Evolutionary conservation across 176 grass and related monocot genomes (phyloP).

Genomic region (Cenchrus americanus): DNA sequence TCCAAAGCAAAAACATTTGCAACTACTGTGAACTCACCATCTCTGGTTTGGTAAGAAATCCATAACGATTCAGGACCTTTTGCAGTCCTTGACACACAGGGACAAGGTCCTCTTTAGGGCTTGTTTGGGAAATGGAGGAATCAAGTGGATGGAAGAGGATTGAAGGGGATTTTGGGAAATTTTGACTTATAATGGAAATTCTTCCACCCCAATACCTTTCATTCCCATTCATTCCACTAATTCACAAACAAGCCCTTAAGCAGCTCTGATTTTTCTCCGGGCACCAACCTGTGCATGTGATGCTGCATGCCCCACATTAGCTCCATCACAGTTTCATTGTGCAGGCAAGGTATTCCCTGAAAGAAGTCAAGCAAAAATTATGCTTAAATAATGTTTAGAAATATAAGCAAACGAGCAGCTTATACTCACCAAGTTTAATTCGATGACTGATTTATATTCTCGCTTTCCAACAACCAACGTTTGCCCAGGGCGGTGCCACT

Average conservation of each 20-base stretch:
- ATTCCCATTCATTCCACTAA: too few relatives aligned
- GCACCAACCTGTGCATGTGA: neutral
- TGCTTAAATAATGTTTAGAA: neutral
- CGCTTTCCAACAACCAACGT: neutral
- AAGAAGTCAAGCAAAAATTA: neutral
- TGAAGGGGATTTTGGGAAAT: too few relatives aligned
- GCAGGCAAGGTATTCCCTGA: neutral
- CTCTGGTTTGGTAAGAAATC: conserved; percentile 32
- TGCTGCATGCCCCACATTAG: neutral
- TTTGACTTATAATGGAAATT: too few relatives aligned
- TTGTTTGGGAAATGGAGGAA: too few relatives aligned
- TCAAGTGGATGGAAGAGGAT: too few relatives aligned
- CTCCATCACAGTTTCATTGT: neutral
- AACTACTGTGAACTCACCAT: conserved; percentile 18
- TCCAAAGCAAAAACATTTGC: neutral
- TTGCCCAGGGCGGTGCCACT: neutral
- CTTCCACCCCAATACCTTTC: too few relatives aligned
- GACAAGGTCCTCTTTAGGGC: neutral
- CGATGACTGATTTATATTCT: neutral
- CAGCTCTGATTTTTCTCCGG: neutral
- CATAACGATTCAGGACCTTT: neutral
- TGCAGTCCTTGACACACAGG: neutral
- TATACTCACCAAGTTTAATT: neutral
- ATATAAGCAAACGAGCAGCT: neutral
- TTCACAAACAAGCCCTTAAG: too few relatives aligned